These are phyloP conservation scores for Manihot esculenta DNA, from an alignment of 441 rosid genomes.

Conservation along the genomic window DNA sequence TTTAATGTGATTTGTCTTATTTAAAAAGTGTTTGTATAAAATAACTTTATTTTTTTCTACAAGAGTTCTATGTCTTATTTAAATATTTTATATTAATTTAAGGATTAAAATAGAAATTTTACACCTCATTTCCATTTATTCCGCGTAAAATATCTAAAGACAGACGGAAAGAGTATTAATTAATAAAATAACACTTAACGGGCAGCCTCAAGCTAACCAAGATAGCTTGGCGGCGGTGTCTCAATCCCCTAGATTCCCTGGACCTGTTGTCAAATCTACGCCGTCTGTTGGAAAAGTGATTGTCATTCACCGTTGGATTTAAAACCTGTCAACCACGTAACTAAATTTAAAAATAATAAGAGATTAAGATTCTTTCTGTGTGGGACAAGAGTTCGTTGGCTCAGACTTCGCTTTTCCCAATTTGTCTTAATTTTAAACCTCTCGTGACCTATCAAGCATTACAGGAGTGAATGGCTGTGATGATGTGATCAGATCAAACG, in stretches of 20 bases:
- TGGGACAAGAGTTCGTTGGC: conserved; percentile 6
- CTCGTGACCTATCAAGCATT: background rate
- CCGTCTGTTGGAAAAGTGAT: conserved; percentile 18
- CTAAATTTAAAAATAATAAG: background rate
- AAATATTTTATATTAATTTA: no score
- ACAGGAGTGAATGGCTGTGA: background rate
- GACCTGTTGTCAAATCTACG: conserved; percentile 11
- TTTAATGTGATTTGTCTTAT: no score
- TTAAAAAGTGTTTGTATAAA: no score
- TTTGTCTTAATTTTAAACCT: background rate
- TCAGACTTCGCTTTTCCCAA: background rate
- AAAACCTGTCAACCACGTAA: background rate
- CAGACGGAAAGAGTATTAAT: no score
- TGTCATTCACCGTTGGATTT: conserved; percentile 20
- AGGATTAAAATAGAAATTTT: no score
- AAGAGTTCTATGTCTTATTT: no score
- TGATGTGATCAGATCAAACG: conserved; percentile 3
- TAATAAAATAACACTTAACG: background rate
- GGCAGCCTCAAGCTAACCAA: background rate
- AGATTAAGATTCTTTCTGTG: no score
- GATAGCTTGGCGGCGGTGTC: conserved; percentile 33
- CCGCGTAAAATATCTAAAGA: no score
- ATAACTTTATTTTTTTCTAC: no score
- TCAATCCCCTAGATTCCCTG: conserved; percentile 30
- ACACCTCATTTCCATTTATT: no score